phyloP scores from a whole-genome alignment of 768 basidiomycete genomes.

The Boletus pseudopeckii region DNA sequence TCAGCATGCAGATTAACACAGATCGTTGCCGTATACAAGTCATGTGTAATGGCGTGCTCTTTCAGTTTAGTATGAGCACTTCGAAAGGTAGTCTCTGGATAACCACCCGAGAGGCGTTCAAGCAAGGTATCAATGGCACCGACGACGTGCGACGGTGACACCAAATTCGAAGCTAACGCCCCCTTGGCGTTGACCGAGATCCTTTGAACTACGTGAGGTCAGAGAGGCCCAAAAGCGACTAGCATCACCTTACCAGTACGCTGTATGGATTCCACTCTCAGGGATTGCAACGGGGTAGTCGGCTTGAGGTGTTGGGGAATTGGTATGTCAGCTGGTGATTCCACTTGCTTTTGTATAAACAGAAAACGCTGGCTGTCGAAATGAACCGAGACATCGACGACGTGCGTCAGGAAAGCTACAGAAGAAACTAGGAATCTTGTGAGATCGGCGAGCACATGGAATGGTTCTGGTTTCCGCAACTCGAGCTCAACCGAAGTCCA shows the following conservation, averaged over 20 bases:
- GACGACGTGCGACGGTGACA: neutral
- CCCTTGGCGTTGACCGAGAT: neutral
- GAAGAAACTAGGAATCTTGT: conserved; percentile 11
- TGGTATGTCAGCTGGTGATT: neutral
- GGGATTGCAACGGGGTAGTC: neutral
- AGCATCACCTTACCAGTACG: neutral
- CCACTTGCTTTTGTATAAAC: neutral
- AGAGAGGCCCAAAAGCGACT: neutral
- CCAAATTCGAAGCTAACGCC: neutral
- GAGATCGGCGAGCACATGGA: conserved; percentile 2
- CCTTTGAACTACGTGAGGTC: conserved; percentile 3
- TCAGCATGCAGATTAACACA: neutral
- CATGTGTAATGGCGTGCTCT: conserved; percentile 4
- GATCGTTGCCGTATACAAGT: conserved; percentile 10
- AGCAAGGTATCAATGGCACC: neutral
- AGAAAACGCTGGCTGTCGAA: neutral
- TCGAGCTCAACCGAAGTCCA: conserved; percentile 10
- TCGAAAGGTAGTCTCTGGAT: too few relatives aligned
- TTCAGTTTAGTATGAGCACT: neutral
- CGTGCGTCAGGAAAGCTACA: conserved; percentile 1
- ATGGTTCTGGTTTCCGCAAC: neutral
- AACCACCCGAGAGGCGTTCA: too few relatives aligned
- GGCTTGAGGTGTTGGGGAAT: neutral
- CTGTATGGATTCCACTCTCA: conserved; percentile 4
- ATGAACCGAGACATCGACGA: conserved; percentile 8